Evolutionary conservation across 352 stramenopile species (phyloP).

Genomic region (Phytophthora palmivora): DNA sequence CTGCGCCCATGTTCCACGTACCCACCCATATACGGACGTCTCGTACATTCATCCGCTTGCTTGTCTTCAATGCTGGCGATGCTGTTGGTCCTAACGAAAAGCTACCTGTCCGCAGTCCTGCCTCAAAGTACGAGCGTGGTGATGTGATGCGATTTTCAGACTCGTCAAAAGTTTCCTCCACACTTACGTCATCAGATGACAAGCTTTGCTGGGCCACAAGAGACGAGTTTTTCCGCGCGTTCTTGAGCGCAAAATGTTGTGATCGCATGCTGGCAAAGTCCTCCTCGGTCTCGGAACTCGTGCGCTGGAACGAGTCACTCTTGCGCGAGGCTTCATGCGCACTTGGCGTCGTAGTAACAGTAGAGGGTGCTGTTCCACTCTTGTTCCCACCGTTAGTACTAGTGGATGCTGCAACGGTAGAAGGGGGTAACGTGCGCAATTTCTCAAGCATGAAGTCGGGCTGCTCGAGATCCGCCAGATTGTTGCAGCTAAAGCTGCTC

Average conservation of each 20-base stretch:
- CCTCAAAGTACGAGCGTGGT: conserved; percentile 71
- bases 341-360: conserved; percentile 27
- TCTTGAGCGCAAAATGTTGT: conserved; percentile 49
- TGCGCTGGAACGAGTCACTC: conserved; percentile 58
- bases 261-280: conserved; percentile 47
- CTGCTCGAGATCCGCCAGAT: conserved; percentile 70
- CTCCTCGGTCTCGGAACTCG: conserved; percentile 42
- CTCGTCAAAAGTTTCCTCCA: conserved; percentile 41
- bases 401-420: conserved; percentile 20
- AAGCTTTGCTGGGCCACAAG: conserved; percentile 29
- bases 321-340: conserved; percentile 45
- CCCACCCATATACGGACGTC: conserved; percentile 86
- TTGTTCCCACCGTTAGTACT: conserved; percentile 53
- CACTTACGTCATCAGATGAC: conserved; percentile 33
- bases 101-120: conserved; percentile 49
- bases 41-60: conserved; percentile 45
- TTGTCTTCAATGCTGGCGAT: conserved; percentile 16
- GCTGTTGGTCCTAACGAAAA: conserved; percentile 40
- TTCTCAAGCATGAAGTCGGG: conserved; percentile 53
- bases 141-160: conserved; percentile 53
- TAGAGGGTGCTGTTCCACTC: conserved; percentile 34
- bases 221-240: conserved; percentile 11
- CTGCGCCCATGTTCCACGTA: conserved; percentile 88
- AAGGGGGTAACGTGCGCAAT: conserved; percentile 28
- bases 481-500: conserved; percentile 87